Evolutionary conservation across 805 yeast genomes (phyloP).

Genomic region (Cyberlindnera galapagoensis): DNA sequence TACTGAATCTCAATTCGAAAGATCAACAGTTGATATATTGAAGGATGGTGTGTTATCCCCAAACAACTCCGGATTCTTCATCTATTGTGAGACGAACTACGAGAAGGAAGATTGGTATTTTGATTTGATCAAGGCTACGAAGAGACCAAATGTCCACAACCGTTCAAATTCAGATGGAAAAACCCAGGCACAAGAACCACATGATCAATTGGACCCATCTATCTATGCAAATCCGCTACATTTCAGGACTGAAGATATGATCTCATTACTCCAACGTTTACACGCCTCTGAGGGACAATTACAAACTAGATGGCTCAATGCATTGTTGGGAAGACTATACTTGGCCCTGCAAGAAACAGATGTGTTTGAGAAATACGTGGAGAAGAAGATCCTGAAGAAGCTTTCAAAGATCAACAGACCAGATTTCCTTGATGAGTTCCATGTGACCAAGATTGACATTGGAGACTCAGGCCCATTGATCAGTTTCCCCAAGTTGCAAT

Average conservation of each 20-base stretch:
- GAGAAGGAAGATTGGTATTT: slow-evolving; percentile 95
- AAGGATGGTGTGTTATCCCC: slow-evolving; percentile 25
- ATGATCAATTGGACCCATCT: slow-evolving; percentile 45
- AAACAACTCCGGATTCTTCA: slow-evolving; percentile 38
- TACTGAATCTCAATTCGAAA: slow-evolving; percentile 1
- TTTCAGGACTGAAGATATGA: slow-evolving; percentile 63
- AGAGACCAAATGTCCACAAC: slow-evolving; percentile 30
- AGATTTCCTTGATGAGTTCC: slow-evolving; percentile 79
- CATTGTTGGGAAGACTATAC: slow-evolving; percentile 76
- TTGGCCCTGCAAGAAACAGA: slow-evolving; percentile 70
- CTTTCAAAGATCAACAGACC: slow-evolving; percentile 78
- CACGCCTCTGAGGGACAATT: slow-evolving; percentile 80
- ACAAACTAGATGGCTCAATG: slow-evolving; percentile 88
- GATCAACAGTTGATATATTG: slow-evolving; percentile 19
- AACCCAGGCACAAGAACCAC: slow-evolving; percentile 15
- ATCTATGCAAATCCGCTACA: slow-evolving; percentile 68
- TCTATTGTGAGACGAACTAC: slow-evolving; percentile 70
- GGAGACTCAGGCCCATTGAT: slow-evolving; percentile 80
- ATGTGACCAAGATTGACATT: slow-evolving; percentile 61
- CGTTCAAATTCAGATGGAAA: too few species aligned
- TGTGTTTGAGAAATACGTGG: slow-evolving; percentile 50
- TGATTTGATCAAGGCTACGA: slow-evolving; percentile 72
- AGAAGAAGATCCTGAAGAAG: slow-evolving; percentile 59
- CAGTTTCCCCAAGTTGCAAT: slow-evolving; percentile 62
- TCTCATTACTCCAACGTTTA: slow-evolving; percentile 65